Percentiles rank a stretch among this genome's conserved stretches.
These are phyloP conservation scores for Colletotrichum orbiculare DNA, from an alignment of 2,329 filamentous ascomycete genomes.

Conservation along the genomic window DNA sequence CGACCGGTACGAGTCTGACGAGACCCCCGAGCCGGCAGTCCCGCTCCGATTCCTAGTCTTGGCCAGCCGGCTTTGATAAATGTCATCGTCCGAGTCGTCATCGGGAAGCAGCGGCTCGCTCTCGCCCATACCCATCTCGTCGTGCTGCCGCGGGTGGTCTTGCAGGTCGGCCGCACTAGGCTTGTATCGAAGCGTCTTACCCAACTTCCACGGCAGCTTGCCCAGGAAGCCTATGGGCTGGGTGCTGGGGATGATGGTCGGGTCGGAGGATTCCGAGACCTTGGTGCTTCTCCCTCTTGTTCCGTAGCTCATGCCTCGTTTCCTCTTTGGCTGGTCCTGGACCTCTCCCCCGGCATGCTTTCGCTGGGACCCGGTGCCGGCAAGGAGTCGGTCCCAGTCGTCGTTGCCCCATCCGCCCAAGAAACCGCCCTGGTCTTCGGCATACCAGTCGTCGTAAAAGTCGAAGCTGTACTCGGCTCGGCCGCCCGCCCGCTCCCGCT, in stretches of 20 bases:
- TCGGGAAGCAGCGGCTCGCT: slow-evolving; percentile 74
- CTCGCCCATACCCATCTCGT: slow-evolving; percentile 61
- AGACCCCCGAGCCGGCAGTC: slow-evolving; percentile 83
- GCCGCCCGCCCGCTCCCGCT: slow-evolving; percentile 68
- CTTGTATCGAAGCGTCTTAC: slow-evolving; percentile 85
- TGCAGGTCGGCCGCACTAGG: slow-evolving; percentile 91
- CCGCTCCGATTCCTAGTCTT: slow-evolving; percentile 74
- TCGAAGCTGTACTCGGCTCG: slow-evolving; percentile 89
- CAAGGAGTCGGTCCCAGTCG: slow-evolving; percentile 86
- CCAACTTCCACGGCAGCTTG: slow-evolving; percentile 85
- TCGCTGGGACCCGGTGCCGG: slow-evolving; percentile 69
- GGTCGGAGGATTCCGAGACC: slow-evolving; percentile 70
- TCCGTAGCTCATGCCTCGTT: slow-evolving; percentile 91
- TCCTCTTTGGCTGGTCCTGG: slow-evolving; percentile 74
- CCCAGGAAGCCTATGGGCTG: slow-evolving; percentile 87
- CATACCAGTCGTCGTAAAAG: slow-evolving; percentile 98
- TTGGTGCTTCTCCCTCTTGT: slow-evolving; percentile 63
- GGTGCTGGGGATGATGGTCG: slow-evolving; percentile 90
- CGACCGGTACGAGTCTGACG: slow-evolving; percentile 86
- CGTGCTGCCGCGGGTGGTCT: slow-evolving; percentile 77
- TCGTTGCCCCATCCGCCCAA: slow-evolving; percentile 82
- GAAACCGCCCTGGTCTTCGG: slow-evolving; percentile 64
- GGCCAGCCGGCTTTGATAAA: slow-evolving; percentile 46
- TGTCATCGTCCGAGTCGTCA: slow-evolving; percentile 43
- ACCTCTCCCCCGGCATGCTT: slow-evolving; percentile 51